Conservation (phyloP, 768 basidiomycete species). For the Amyloporia xantha region DNA sequence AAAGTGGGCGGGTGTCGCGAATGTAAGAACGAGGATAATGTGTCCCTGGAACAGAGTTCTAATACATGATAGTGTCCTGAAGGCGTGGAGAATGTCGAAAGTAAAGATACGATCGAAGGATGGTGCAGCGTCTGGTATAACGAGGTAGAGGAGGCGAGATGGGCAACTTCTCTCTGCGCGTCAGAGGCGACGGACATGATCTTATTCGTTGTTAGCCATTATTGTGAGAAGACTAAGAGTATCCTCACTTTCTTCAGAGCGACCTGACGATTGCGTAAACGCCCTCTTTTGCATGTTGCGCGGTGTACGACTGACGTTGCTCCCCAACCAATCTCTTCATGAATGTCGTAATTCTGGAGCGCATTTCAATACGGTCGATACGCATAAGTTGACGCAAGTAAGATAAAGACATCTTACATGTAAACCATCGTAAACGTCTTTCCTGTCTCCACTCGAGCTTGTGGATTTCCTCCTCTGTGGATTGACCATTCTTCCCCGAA, state of each 20-base stretch:
- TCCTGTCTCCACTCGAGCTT: no score
- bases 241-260: conserved; percentile 41
- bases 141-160: conserved; percentile 10
- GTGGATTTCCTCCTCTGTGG: no score
- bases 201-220: no score
- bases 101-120: conserved; percentile 41
- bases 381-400: no score
- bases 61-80: conserved; percentile 32
- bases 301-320: conserved; percentile 28
- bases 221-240: no score
- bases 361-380: no score
- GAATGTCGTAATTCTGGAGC: conserved; percentile 33
- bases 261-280: conserved; percentile 36
- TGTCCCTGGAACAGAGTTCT: conserved; percentile 40
- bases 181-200: background rate
- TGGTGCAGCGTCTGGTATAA: conserved; percentile 41
- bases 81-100: conserved; percentile 32
- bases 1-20: conserved; percentile 19
- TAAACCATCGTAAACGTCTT: no score
- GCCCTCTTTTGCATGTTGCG: conserved; percentile 38
- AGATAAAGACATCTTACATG: no score
- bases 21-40: conserved; percentile 27
- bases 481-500: background rate
- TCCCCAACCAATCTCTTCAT: conserved; percentile 28
- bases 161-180: background rate